Evolutionary conservation across 805 yeast species (phyloP).

Genomic region (Sungouiozyma ichnusensis): DNA sequence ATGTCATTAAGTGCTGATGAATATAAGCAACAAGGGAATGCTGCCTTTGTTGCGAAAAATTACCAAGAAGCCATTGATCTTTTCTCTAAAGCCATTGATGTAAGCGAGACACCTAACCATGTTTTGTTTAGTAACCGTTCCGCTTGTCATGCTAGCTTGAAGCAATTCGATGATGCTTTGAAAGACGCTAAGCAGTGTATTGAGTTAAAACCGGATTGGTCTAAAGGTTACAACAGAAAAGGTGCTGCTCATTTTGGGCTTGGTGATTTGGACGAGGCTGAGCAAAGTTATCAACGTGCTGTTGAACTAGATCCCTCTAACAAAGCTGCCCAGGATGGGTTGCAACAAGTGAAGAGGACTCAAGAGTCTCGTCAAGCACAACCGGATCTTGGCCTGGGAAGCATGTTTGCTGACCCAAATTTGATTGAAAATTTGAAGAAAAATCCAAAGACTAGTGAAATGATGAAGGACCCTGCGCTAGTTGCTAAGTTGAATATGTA

Average conservation of each 20-base stretch:
- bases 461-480: constrained; percentile 79
- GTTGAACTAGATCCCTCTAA: constrained; percentile 71
- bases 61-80: constrained; percentile 67
- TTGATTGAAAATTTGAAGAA: constrained; percentile 61
- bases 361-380: constrained; percentile 37
- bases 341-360: constrained; percentile 57
- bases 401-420: constrained; percentile 72
- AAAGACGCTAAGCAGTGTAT: constrained; percentile 80
- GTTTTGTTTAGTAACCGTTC: constrained; percentile 91
- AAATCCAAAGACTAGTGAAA: constrained; percentile 80
- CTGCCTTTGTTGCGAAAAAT: constrained; percentile 82
- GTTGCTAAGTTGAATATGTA: constrained; percentile 52
- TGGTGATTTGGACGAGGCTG: constrained; percentile 68
- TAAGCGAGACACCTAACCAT: constrained; percentile 74
- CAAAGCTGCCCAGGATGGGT: constrained; percentile 79
- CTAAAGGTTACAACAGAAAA: constrained; percentile 88
- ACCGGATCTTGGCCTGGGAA: constrained; percentile 68
- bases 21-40: constrained; percentile 85
- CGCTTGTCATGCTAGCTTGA: constrained; percentile 75
- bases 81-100: constrained; percentile 82
- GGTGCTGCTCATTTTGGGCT: constrained; percentile 92
- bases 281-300: constrained; percentile 61
- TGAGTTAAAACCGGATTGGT: constrained; percentile 77
- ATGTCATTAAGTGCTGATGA: constrained; percentile 46
- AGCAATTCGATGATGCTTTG: constrained; percentile 63